These are phyloP conservation scores for Candida namnaoensis DNA, from an alignment of 805 yeast species.

Conservation along the genomic window DNA sequence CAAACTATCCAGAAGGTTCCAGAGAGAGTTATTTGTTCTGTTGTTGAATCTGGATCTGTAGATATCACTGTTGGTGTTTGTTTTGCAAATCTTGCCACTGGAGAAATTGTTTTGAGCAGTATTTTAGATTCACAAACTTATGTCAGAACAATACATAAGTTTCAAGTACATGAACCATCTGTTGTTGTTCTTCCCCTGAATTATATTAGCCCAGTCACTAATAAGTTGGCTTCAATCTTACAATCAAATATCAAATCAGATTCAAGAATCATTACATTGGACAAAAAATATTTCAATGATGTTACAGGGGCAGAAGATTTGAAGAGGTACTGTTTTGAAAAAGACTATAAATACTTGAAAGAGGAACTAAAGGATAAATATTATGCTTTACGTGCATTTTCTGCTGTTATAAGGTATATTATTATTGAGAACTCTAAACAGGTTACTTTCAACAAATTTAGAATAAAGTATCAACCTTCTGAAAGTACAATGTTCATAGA, in stretches of 20 bases:
- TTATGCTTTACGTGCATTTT: slow-evolving; percentile 23
- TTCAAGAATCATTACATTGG: slow-evolving; percentile 17
- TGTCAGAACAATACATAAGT: slow-evolving; percentile 33
- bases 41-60: slow-evolving; percentile 18
- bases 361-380: slow-evolving; percentile 20
- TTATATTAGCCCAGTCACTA: slow-evolving; percentile 16
- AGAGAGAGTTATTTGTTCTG: slow-evolving; percentile 17
- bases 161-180: slow-evolving; percentile 24
- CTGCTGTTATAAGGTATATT: slow-evolving; percentile 22
- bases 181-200: slow-evolving; percentile 26
- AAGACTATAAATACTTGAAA: slow-evolving; percentile 11
- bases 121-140: slow-evolving; percentile 36
- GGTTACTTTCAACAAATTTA: slow-evolving; percentile 19
- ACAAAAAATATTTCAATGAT: slow-evolving; percentile 17
- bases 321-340: slow-evolving; percentile 8
- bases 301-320: slow-evolving; percentile 17
- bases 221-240: slow-evolving; percentile 27
- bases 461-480: slow-evolving; percentile 27
- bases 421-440: slow-evolving; percentile 3
- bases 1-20: slow-evolving; percentile 2
- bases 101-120: slow-evolving; percentile 26
- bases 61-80: slow-evolving; percentile 30
- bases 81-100: slow-evolving; percentile 27
- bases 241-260: slow-evolving; percentile 19
- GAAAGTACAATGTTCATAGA: slow-evolving; percentile 37